phyloP scores from a whole-genome alignment of 805 yeast genomes.

The Wickerhamiella shivajii region DNA sequence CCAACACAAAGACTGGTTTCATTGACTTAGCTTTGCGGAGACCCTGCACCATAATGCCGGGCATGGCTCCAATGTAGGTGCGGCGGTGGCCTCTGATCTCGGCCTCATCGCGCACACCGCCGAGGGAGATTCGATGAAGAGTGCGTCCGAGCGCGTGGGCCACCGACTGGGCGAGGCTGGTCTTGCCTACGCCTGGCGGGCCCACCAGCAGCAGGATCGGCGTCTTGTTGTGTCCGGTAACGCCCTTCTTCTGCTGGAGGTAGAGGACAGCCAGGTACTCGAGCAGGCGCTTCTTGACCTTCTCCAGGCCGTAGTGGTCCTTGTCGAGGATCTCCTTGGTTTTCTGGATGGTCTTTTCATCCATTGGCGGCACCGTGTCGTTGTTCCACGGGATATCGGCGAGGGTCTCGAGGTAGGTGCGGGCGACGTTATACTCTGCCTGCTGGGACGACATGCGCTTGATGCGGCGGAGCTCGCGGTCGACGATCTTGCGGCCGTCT shows the following conservation, averaged over 20 bases:
- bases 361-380: constrained; percentile 13
- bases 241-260: constrained; percentile 27
- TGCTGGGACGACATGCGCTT: constrained; percentile 28
- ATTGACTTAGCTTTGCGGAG: constrained; percentile 58
- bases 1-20: constrained; percentile 73
- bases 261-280: constrained; percentile 72
- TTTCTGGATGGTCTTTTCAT: constrained; percentile 28
- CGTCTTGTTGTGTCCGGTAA: constrained; percentile 25
- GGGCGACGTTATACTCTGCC: constrained; percentile 30
- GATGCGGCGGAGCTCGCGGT: constrained; percentile 27
- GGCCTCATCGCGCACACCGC: constrained; percentile 80
- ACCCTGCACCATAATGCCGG: constrained; percentile 68
- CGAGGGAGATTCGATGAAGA: constrained; percentile 68
- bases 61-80: constrained; percentile 87
- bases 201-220: constrained; percentile 77
- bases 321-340: constrained; percentile 47
- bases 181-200: constrained; percentile 91
- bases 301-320: constrained; percentile 68
- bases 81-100: constrained; percentile 84
- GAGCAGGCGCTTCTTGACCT: constrained; percentile 58
- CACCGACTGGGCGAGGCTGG: constrained; percentile 70
- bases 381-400: constrained; percentile 29
- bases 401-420: constrained; percentile 29
- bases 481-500: constrained; percentile 26
- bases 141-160: constrained; percentile 60